Percentiles rank a stretch among this genome's conserved stretches.
Conservation (phyloP, 306 rosid genomes). For the Oemleria cerasiformis region DNA sequence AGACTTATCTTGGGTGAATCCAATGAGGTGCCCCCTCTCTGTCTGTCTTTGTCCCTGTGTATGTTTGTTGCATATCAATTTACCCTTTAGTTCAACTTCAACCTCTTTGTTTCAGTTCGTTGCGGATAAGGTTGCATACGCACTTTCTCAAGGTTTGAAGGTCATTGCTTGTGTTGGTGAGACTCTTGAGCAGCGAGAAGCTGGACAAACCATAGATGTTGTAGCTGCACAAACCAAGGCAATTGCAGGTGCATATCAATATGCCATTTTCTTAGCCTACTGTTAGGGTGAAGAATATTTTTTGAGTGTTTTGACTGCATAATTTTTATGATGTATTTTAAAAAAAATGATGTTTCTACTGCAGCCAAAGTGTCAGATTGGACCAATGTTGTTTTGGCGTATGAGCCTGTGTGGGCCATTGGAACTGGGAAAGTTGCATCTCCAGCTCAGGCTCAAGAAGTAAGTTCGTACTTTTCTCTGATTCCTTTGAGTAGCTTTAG, state of each 20-base stretch:
- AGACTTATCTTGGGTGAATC: conserved; percentile 65
- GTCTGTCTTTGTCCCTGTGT: neutral
- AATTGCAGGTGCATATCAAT: conserved; percentile 53
- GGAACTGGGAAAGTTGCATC: conserved; percentile 90
- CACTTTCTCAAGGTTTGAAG: conserved; percentile 72
- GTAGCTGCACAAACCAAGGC: conserved; percentile 90
- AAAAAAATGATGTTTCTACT: conserved; percentile 30
- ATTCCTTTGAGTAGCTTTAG: neutral
- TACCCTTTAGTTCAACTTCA: neutral
- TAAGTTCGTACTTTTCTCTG: conserved; percentile 19
- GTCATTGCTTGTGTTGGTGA: conserved; percentile 89
- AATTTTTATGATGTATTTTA: neutral
- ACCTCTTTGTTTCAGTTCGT: conserved; percentile 49
- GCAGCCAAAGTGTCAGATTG: conserved; percentile 48
- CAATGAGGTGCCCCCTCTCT: conserved; percentile 55
- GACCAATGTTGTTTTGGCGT: conserved; percentile 74
- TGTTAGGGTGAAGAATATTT: neutral
- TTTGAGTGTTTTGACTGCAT: neutral
- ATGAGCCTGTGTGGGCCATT: conserved; percentile 94
- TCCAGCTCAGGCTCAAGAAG: conserved; percentile 60
- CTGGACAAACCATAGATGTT: conserved; percentile 57
- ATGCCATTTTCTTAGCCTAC: neutral
- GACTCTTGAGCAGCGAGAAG: conserved; percentile 85
- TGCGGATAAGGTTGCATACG: conserved; percentile 81
- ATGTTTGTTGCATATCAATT: neutral